Conservation (phyloP, 495 filamentous ascomycete genomes). For the Penicillium maclennaniae region DNA sequence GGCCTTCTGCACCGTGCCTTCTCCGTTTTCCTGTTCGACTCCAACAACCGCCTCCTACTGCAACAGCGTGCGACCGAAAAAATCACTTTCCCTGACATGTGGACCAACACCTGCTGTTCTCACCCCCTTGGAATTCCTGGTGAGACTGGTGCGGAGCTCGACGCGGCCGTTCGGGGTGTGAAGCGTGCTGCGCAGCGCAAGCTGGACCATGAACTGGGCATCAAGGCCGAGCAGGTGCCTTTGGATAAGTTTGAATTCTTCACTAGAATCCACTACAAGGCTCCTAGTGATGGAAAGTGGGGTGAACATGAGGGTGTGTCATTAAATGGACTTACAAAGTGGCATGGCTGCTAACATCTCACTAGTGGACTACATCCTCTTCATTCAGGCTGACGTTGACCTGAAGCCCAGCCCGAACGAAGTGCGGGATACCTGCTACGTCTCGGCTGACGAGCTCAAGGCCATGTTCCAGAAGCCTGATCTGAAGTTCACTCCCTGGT, state of each 20-base stretch:
- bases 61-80: slow-evolving; percentile 96
- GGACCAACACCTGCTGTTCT: slow-evolving; percentile 99
- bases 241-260: slow-evolving; percentile 89
- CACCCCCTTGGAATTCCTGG: slow-evolving; percentile 88
- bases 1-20: slow-evolving; percentile 96
- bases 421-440: slow-evolving; percentile 77
- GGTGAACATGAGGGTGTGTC: slow-evolving; percentile 90
- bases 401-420: slow-evolving; percentile 80
- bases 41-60: slow-evolving; percentile 79
- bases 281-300: slow-evolving; percentile 95
- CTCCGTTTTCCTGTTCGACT: slow-evolving; percentile 95
- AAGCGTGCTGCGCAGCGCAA: slow-evolving; percentile 90
- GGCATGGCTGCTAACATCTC: slow-evolving; percentile 7
- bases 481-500: slow-evolving; percentile 95
- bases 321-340: background rate
- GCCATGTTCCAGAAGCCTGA: slow-evolving; percentile 74
- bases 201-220: slow-evolving; percentile 90
- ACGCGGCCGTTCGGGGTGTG: slow-evolving; percentile 75
- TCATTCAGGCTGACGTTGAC: slow-evolving; percentile 92
- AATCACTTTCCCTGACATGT: slow-evolving; percentile 99
- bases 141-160: slow-evolving; percentile 83
- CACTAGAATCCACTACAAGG: slow-evolving; percentile 96
- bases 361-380: slow-evolving; percentile 96
- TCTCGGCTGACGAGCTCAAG: slow-evolving; percentile 77
- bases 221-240: slow-evolving; percentile 86